Base-by-base conservation (phyloP, 345 rosid genomes). In the Eucalyptus sp. region DNA sequence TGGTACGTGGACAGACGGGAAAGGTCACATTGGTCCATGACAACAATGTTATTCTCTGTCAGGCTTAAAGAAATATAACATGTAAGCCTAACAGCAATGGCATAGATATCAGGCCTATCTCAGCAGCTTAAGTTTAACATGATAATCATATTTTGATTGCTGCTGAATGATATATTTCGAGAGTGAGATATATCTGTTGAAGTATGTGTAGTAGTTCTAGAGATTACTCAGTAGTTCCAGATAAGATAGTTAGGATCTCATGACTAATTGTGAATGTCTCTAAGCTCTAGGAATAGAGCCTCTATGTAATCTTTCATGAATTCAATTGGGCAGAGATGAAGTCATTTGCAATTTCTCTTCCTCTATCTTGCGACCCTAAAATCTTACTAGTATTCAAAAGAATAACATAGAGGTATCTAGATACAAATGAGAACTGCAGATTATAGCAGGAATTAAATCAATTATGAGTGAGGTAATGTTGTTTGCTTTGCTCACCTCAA, bases 401-500 rank as follows among this genome's bases (percentile, higher is more conserved):
- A 37, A 68, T 33, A 68, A 76, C 48, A 76, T 76, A 20, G 46
- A 76, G 83, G 83, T 76, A 37, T 76, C 27, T 76, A 76, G 83
- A 76, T 3, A 37, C 83, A 41, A 37, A 76, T 2, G 46, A 76
- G 83, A 71, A 71, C 83, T 20, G 83, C 83, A 71, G 83, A 37
- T 76, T 76, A 37, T 76, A 76, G 5, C 83, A 37, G 83, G 83
- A 76, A 76, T 76, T 76, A 76, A 37, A 76, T 37, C 7, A 37
- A 5, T 18, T 5, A 76, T 76, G 27, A 76, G 83, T 37, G 0
- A 20, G 56, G 46, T 50, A 86, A 51, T 4, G n/a, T 86, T 31
- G 50, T 43, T 66, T 87, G 54, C 1, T 50, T 86, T 52, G 50
- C 90, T 90, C 87, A 96, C 97, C 94, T 96, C 97, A 8, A 91